Evolutionary conservation across 2,329 filamentous ascomycete genomes (phyloP).

Genomic region (Zymoseptoria pseudotritici): DNA sequence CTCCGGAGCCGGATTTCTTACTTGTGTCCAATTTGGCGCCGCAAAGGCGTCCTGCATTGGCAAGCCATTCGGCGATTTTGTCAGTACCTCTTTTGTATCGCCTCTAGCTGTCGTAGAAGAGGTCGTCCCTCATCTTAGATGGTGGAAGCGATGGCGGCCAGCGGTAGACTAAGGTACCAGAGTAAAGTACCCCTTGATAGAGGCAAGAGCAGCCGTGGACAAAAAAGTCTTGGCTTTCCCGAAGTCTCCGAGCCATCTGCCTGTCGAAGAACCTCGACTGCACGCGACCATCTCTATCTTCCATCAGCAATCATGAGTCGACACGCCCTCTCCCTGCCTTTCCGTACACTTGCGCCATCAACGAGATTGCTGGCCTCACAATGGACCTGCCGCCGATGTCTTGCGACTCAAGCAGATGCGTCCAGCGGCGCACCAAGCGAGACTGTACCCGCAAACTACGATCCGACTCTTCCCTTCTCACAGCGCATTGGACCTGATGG

Average conservation of each 20-base stretch:
- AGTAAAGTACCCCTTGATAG: no score
- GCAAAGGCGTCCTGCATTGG: constrained; percentile 1
- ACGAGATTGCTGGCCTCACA: constrained; percentile 11
- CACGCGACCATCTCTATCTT: constrained; percentile 6
- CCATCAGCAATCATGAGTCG: constrained; percentile 19
- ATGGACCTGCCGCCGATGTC: constrained; percentile 27
- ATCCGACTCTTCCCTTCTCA: constrained; percentile 13
- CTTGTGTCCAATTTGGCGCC: not conserved
- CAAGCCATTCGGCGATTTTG: constrained; percentile 4
- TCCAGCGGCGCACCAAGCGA: not conserved
- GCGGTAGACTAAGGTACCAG: no score
- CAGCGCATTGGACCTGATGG: constrained; percentile 11
- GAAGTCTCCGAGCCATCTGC: not conserved
- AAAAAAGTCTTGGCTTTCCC: not conserved
- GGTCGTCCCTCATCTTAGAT: constrained; percentile 1
- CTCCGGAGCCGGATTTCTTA: not conserved
- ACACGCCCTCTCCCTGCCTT: constrained; percentile 18
- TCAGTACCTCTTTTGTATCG: constrained; percentile 2
- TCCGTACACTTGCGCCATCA: constrained; percentile 17
- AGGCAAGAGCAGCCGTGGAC: no score
- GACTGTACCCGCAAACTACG: constrained; percentile 8
- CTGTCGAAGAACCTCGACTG: not conserved
- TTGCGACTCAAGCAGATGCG: constrained; percentile 21
- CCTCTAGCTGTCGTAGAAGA: constrained; percentile 4
- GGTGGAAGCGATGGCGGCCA: no score